Evolutionary conservation across 139 green algal genomes (phyloP).

Genomic region (Closterium sp.): DNA sequence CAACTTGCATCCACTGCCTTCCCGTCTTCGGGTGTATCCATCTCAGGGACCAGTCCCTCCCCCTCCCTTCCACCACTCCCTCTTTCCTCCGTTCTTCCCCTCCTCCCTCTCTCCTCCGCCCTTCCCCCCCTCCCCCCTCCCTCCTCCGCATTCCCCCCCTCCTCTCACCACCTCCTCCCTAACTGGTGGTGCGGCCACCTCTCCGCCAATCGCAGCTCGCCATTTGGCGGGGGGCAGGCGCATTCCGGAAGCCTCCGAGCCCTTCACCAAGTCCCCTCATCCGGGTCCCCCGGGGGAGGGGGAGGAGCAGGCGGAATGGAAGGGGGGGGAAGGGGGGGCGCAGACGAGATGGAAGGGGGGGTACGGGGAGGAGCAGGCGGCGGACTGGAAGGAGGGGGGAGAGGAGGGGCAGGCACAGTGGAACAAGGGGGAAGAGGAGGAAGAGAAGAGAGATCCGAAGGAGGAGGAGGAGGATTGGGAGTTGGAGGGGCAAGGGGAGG

Average conservation of each 20-base stretch:
- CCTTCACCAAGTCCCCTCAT: neutral
- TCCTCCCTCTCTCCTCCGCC: neutral
- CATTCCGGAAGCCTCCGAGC: neutral
- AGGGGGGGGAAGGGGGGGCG: neutral
- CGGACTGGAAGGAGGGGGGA: neutral
- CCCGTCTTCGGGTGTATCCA: neutral
- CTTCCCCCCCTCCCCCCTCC: neutral
- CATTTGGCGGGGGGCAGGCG: neutral
- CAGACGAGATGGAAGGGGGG: neutral
- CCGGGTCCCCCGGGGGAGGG: neutral
- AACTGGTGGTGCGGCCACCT: neutral
- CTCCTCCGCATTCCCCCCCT: neutral
- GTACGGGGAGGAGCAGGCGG: neutral
- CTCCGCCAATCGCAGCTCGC: neutral
- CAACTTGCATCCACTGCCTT: neutral
- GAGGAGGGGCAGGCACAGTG: no score
- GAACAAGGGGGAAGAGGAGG: neutral
- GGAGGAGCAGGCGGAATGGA: neutral
- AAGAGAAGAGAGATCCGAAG: neutral
- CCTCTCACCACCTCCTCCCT: constrained; percentile 5
- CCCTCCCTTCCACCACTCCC: neutral
- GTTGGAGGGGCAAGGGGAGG: neutral
- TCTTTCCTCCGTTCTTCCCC: neutral
- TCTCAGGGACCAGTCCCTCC: neutral
- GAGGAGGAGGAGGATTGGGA: neutral